Conservation (phyloP, 2,329 filamentous ascomycete species). For the Botryotinia globosa region DNA sequence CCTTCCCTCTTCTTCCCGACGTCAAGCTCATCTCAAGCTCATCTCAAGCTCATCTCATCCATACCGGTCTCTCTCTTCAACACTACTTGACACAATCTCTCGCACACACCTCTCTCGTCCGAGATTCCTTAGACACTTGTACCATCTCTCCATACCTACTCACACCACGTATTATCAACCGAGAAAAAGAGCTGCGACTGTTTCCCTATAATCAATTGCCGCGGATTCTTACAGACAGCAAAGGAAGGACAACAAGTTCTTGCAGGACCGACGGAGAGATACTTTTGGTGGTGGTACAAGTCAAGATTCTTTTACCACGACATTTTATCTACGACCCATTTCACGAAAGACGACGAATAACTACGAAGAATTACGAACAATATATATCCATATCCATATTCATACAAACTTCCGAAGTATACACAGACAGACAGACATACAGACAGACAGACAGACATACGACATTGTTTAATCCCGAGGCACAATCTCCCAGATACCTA, state of each 20-base stretch:
- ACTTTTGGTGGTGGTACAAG: neutral
- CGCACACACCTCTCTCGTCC: neutral
- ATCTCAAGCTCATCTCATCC: neutral
- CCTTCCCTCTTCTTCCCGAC: neutral
- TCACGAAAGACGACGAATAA: neutral
- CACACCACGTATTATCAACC: neutral
- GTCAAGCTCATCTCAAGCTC: neutral
- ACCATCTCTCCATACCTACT: neutral
- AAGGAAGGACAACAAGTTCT: conserved; percentile 3
- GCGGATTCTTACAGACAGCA: conserved; percentile 8
- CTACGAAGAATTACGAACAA: neutral
- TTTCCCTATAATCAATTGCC: conserved; percentile 2
- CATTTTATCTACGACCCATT: neutral
- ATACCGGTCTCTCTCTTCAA: neutral
- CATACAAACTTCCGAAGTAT: too few species aligned
- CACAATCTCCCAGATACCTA: neutral
- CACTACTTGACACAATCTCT: neutral
- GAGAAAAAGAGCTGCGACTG: conserved; percentile 1
- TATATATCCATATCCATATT: neutral
- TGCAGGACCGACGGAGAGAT: neutral
- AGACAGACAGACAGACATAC: neutral
- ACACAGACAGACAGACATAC: too few species aligned
- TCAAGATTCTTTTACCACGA: neutral
- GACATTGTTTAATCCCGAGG: neutral
- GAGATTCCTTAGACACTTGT: neutral